Evolutionary conservation across 345 rosid species (phyloP), one percentile per base, ranked within the genome.

Genomic region (Acer saccharum): DNA sequence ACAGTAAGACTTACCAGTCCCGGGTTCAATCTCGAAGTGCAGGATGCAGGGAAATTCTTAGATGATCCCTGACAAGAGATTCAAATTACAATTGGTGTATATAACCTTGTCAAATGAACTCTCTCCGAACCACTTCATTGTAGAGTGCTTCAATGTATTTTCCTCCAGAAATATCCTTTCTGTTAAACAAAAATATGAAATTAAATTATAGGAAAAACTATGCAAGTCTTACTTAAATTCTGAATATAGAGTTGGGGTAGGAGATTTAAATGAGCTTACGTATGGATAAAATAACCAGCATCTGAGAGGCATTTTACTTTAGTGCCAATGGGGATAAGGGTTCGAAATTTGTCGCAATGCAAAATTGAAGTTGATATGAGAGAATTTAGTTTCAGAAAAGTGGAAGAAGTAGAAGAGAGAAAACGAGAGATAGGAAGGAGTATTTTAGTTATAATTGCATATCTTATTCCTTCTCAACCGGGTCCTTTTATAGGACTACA

Each of bases 281-380:
- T 86, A 66, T 92, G 88, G 84, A 96, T 83, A 78, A 96, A 96
- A 85, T 89, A 94, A 66, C 98, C 98, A 86, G 95, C 99, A 88
- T 96, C 99, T 65, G 97, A 87, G 60, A 96, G 74, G 87, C 98
- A 96, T 89, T 94, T 96, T 66, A 92, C 98, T 78, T 87, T 91
- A 80, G 95, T 73, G 16, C 89, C 80, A 85, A 80, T 43, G 10
- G 97, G 94, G 41, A 94, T 83, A 48, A 92, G 85, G 71, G 90
- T 89, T 57, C 85, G 86, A 82, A 96, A 96, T 78, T 91, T 86
- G 75, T 96, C 98, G 72, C 98, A 96, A 71, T 96, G 95, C 87
- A 96, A 81, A 75, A 96, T n/a, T n/a, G n/a, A n/a, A n/a, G n/a
- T n/a, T n/a, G n/a, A n/a, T n/a, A n/a, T n/a, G n/a, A n/a, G n/a